These are phyloP conservation scores for Pyricularia sp. DNA, from an alignment of 2,329 filamentous ascomycete species.

Conservation along the genomic window DNA sequence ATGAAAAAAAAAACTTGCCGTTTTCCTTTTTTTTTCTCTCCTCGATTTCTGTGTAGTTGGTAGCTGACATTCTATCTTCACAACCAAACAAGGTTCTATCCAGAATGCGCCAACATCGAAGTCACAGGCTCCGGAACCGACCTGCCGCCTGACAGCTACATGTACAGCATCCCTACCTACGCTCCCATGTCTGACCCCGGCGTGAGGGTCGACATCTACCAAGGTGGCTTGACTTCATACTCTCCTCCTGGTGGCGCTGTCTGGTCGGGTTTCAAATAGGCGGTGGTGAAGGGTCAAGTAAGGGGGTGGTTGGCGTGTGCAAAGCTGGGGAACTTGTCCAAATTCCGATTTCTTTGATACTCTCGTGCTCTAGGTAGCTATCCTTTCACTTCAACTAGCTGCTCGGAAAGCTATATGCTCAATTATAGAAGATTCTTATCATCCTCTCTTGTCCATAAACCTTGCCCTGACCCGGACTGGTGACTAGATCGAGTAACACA, in stretches of 20 bases:
- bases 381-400: background rate
- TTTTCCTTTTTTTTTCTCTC: slow-evolving; percentile 22
- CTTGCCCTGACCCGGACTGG: too few relatives aligned
- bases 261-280: background rate
- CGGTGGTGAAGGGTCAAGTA: background rate
- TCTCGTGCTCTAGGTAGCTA: background rate
- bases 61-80: background rate
- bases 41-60: background rate
- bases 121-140: slow-evolving; percentile 38
- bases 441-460: background rate
- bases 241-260: slow-evolving; percentile 2
- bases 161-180: slow-evolving; percentile 35
- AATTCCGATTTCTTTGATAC: background rate
- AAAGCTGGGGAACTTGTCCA: background rate
- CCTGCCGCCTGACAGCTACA: slow-evolving; percentile 26
- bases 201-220: slow-evolving; percentile 21
- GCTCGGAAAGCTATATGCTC: background rate
- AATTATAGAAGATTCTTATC: background rate
- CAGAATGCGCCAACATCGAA: slow-evolving; percentile 44
- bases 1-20: too few relatives aligned
- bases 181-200: slow-evolving; percentile 35
- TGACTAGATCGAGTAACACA: too few relatives aligned
- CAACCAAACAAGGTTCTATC: slow-evolving; percentile 29
- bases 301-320: background rate
- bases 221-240: slow-evolving; percentile 7